Percentiles rank a stretch among this genome's conserved stretches.
These are phyloP conservation scores for Phytophthora ohioensis DNA, from an alignment of 352 stramenopile genomes.

Conservation along the genomic window DNA sequence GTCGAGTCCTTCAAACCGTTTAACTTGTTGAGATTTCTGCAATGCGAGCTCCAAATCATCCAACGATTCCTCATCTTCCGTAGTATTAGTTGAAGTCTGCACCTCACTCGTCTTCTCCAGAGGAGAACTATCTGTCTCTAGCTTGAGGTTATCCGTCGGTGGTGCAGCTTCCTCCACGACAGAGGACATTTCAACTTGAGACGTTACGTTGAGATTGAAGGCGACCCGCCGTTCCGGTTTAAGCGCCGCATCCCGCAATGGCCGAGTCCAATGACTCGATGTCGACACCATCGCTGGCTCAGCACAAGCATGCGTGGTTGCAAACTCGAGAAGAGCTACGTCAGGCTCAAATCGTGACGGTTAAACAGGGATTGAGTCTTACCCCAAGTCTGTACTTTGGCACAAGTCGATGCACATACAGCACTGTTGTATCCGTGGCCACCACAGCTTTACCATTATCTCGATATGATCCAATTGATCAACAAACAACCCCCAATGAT, in stretches of 20 bases:
- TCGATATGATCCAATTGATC: conserved; percentile 31
- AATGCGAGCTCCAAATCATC: conserved; percentile 47
- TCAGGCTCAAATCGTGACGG: conserved; percentile 64
- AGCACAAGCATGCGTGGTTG: conserved; percentile 61
- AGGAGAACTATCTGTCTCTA: too few species aligned
- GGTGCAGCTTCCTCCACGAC: not conserved
- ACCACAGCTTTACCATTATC: conserved; percentile 56
- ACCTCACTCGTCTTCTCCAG: not conserved
- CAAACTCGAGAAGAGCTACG: conserved; percentile 54
- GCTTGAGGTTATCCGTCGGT: too few species aligned
- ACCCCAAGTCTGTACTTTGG: conserved; percentile 78
- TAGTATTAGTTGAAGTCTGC: not conserved
- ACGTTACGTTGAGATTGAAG: conserved; percentile 32
- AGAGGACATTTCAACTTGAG: conserved; percentile 16
- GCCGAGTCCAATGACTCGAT: conserved; percentile 10
- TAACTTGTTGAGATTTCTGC: conserved; percentile 32
- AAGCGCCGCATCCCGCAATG: conserved; percentile 30
- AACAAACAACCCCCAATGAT: conserved; percentile 1
- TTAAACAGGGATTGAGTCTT: conserved; percentile 60
- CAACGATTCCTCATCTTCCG: not conserved
- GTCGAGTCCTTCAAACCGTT: conserved; percentile 55
- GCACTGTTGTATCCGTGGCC: conserved; percentile 74
- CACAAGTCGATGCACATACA: conserved; percentile 76
- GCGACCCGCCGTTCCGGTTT: conserved; percentile 29
- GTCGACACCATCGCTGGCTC: conserved; percentile 7